Percentiles rank a stretch among this genome's conserved stretches.
phyloP scores from a whole-genome alignment of 2,329 filamentous ascomycete species.

The Thielaviopsis euricoi region DNA sequence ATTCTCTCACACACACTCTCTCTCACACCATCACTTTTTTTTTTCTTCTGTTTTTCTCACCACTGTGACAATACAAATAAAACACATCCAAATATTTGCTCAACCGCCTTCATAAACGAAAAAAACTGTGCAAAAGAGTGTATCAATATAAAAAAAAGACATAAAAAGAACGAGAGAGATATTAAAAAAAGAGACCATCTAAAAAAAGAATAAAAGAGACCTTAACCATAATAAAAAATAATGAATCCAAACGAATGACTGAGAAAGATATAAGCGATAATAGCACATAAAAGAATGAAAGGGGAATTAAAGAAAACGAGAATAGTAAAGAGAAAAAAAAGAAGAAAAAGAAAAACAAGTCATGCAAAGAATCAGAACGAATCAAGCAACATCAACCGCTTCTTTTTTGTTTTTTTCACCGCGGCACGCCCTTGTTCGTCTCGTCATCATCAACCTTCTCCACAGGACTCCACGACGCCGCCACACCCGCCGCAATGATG shows the following conservation, averaged over 20 bases:
- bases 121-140: background rate
- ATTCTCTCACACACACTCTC: too few relatives aligned
- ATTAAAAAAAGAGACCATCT: background rate
- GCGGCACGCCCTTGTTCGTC: slow-evolving; percentile 12
- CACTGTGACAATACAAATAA: too few relatives aligned
- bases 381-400: background rate
- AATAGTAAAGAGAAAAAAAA: slow-evolving; percentile 3
- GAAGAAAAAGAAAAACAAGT: slow-evolving; percentile 7
- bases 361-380: too few relatives aligned
- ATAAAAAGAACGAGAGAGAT: slow-evolving; percentile 3
- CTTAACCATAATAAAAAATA: background rate
- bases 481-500: slow-evolving; percentile 60
- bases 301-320: slow-evolving; percentile 8
- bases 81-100: too few relatives aligned
- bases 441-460: slow-evolving; percentile 27
- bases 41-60: too few relatives aligned
- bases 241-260: background rate
- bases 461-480: slow-evolving; percentile 59
- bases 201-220: background rate
- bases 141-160: background rate
- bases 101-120: background rate
- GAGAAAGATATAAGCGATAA: background rate
- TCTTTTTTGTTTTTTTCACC: too few relatives aligned
- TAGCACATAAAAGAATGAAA: slow-evolving; percentile 2
- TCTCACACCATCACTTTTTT: too few relatives aligned